Base-by-base conservation (phyloP, 257 asterid genomes). In the Marsdenia floribunda region DNA sequence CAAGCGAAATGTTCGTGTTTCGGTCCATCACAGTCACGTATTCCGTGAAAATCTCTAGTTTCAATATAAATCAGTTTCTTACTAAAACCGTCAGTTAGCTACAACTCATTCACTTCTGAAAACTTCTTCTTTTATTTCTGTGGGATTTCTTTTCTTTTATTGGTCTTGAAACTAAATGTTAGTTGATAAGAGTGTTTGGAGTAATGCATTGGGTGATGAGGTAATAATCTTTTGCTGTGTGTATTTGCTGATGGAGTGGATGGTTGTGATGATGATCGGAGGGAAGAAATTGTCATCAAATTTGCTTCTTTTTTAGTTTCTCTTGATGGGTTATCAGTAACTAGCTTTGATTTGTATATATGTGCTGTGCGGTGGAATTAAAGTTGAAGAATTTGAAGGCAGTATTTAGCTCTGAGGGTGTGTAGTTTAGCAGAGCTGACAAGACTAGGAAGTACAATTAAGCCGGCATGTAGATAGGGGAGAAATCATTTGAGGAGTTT, bases 21-120 rank as follows among this genome's bases (percentile, higher is more conserved):
- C 89, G 38, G 83, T 87, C 58, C 93, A 87, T 76, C 86, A 70
- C 79, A 87, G 88, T 54, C 93, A 91, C 86, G 90, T 91, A 74
- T 88, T 91, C 79, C 96, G 78, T 83, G 97, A 91, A 79, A 77
- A 83, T 29, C 79, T 75, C 60, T 88, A 37, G 75, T 80, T 75
- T 68, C 63, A 64, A 42, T 47, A 49, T 47, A 49, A 24, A 76
- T 74, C 73, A 60, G 59, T 54, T 24, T 73, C 26, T 58, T 65
- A 29, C n/a, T n/a, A 55, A 54, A 24, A 72, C 49, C 47, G n/a
- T 29, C 59, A 73, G 58, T 66, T 22, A 63, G 68, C 55, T 46
- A 59, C 50, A 60, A 64, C 57, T 18, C 73, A 73, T 22, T 13
- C 53, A 66, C 26, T 35, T 35, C 44, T 35, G 33, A 70, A 44